Evolutionary conservation across 805 yeast species (phyloP), one percentile per base, ranked within the genome.

Genomic region (Starmerella vaccinii): DNA sequence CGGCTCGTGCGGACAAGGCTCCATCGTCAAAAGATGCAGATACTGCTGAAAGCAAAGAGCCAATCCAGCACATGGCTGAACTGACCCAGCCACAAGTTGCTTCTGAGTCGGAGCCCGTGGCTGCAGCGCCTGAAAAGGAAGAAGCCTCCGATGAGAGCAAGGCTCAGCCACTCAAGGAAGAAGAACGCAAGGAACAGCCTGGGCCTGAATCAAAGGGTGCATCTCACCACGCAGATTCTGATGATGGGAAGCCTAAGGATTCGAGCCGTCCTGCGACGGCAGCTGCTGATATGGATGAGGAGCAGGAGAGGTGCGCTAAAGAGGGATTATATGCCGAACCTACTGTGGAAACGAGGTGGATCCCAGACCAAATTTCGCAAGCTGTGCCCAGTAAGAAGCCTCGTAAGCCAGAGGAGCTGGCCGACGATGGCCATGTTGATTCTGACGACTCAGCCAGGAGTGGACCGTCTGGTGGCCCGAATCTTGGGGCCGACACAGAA

Each of bases 401-500:
- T 23, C 18, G 27, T 22, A n/a, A 15, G 8, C 22, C 15, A 3
- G 34, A 27, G 5, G 34, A 41, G 23, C 5, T 16, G 9, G 6
- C 22, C 4, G 45, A 41, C 16, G 45, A 26, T 5, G 23, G 13
- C 23, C 24, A 15, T 23, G 7, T 15, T 19, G 30, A 23, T 16
- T 34, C 38, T 8, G 38, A 34, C n/a, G 38, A n/a, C 22, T 30
- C 33, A 2, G 32, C 32, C 7, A 10, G 8, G 5, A n/a, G 19
- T 32, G 45, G 13, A 8, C n/a, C 12, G 16, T 15, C 10, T 21
- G 42, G 19, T 4, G 12, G 21, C 13, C 40, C 22, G 4, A 34
- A 24, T 7, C 16, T 54, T 12, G 51, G 47, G 6, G 21, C 27
- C 3, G 18, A 34, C 5, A 54, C 57, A 2, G 53, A 54, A 30